These are phyloP conservation scores for Talaromyces adpressus DNA, from an alignment of 495 filamentous ascomycete genomes.

Conservation along the genomic window DNA sequence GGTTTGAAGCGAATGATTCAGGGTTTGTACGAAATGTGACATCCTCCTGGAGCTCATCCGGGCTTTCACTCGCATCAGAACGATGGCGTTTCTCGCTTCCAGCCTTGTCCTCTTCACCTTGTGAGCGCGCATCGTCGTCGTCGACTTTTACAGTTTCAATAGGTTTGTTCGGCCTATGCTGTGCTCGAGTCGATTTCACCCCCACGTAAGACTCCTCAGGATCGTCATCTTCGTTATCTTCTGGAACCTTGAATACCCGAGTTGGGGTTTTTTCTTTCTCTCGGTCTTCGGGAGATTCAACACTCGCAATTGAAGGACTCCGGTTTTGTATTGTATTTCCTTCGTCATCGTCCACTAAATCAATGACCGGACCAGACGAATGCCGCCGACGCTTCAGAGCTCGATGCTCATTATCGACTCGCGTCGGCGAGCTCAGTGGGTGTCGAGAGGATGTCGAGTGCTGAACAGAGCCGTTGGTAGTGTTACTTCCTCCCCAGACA, in stretches of 20 bases:
- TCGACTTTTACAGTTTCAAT: background rate
- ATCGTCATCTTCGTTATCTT: background rate
- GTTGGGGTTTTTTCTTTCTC: background rate
- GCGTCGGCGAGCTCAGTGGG: conserved; percentile 2
- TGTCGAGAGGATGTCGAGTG: conserved; percentile 1
- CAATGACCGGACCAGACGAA: conserved; percentile 12
- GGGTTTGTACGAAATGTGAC: conserved; percentile 24
- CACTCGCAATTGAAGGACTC: conserved; percentile 9
- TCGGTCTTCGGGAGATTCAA: conserved; percentile 17
- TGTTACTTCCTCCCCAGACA: conserved; percentile 13
- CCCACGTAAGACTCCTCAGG: background rate
- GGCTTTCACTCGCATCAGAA: conserved; percentile 25
- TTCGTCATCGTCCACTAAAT: conserved; percentile 12
- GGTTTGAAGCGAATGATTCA: conserved; percentile 8
- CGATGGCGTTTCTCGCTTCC: background rate
- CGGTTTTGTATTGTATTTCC: background rate
- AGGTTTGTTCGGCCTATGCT: background rate
- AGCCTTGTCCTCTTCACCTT: background rate
- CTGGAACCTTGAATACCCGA: background rate
- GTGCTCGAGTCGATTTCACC: background rate
- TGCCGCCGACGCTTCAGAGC: conserved; percentile 28
- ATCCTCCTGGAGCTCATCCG: conserved; percentile 39
- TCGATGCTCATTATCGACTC: conserved; percentile 16
- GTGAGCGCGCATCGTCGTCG: background rate
- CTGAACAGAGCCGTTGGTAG: background rate